Evolutionary conservation across 148 eudicot genomes (phyloP).

Genomic region (Rhododendron henanense): DNA sequence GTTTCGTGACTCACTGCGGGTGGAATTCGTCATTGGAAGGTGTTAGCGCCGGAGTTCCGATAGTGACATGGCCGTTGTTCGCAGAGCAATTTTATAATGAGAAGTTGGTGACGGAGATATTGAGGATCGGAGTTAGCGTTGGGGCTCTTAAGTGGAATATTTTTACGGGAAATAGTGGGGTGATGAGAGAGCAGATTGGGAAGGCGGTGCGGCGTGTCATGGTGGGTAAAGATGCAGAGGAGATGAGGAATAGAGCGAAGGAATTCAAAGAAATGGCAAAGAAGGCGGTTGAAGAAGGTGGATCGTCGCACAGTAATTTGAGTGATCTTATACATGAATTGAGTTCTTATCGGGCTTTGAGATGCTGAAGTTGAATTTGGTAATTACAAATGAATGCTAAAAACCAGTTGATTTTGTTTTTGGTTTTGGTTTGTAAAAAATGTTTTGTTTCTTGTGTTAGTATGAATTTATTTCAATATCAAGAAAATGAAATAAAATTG

Average conservation of each 20-base stretch:
- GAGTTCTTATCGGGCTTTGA: background rate
- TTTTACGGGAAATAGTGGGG: background rate
- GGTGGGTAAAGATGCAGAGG: constrained; percentile 38
- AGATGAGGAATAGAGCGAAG: constrained; percentile 27
- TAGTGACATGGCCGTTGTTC: constrained; percentile 33
- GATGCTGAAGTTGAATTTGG: background rate
- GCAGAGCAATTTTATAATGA: constrained; percentile 39
- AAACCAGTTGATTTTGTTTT: background rate
- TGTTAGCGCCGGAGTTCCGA: constrained; percentile 23
- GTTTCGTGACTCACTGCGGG: constrained; percentile 38
- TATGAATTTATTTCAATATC: no score
- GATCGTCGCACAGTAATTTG: constrained; percentile 32
- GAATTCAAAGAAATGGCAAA: constrained; percentile 30
- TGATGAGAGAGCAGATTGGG: constrained; percentile 24
- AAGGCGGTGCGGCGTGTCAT: constrained; percentile 21
- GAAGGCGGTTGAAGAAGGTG: constrained; percentile 35
- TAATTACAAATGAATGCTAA: background rate
- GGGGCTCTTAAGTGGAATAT: constrained; percentile 10
- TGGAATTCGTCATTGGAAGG: constrained; percentile 37
- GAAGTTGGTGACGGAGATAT: constrained; percentile 29
- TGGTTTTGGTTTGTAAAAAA: background rate
- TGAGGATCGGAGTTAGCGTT: constrained; percentile 31
- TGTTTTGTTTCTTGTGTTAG: no score
- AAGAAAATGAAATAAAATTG: no score
- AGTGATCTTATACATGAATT: constrained; percentile 22